Conservation (phyloP, 2,329 filamentous ascomycete genomes). For the Colletotrichum nymphaeae region DNA sequence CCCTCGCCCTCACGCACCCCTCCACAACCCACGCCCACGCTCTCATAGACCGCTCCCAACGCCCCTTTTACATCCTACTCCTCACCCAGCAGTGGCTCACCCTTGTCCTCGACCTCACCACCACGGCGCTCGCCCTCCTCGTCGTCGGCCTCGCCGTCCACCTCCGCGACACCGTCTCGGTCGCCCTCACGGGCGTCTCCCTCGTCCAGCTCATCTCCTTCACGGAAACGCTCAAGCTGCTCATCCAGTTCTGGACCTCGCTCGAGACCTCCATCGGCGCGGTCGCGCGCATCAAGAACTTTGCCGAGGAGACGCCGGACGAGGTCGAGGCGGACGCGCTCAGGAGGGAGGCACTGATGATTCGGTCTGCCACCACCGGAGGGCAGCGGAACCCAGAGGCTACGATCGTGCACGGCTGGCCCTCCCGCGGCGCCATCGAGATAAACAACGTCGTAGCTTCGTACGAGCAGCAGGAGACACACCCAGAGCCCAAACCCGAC, state of each 20-base stretch:
- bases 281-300: slow-evolving; percentile 43
- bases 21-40: slow-evolving; percentile 56
- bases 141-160: slow-evolving; percentile 58
- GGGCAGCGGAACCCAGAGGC: not conserved
- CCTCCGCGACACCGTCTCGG: slow-evolving; percentile 26
- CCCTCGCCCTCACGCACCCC: slow-evolving; percentile 62
- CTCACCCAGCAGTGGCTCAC: slow-evolving; percentile 69
- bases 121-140: slow-evolving; percentile 57
- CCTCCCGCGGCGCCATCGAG: slow-evolving; percentile 45
- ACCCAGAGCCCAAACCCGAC: slow-evolving; percentile 38
- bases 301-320: slow-evolving; percentile 41
- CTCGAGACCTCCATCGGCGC: slow-evolving; percentile 45
- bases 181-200: slow-evolving; percentile 40
- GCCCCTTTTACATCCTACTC: slow-evolving; percentile 67
- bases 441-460: slow-evolving; percentile 40
- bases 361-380: not conserved
- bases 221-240: slow-evolving; percentile 45
- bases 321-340: slow-evolving; percentile 40
- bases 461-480: not conserved
- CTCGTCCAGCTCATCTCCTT: slow-evolving; percentile 47
- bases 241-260: slow-evolving; percentile 48
- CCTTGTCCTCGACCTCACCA: slow-evolving; percentile 61
- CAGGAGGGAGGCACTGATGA: not conserved
- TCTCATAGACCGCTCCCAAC: slow-evolving; percentile 65
- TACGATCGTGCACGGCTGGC: slow-evolving; percentile 45